A percentile compares a stretch with the other conserved stretches of the same genome.
phyloP scores from a whole-genome alignment of 1,139 yeast species.

The Pneumocystis murina region DNA sequence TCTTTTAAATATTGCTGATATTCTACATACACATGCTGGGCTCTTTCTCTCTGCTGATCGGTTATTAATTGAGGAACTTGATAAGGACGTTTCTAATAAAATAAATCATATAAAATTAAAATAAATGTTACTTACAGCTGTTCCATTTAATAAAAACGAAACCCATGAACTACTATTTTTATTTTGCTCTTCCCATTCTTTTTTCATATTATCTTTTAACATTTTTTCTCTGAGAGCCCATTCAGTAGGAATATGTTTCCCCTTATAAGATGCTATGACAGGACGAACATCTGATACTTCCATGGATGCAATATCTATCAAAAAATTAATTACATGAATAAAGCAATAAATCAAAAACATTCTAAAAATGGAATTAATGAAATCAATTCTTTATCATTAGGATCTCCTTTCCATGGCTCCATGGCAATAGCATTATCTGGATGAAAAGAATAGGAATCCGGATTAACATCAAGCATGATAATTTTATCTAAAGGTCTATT shows the following conservation, averaged over 20 bases:
- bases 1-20: conserved; percentile 74
- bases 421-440: conserved; percentile 83
- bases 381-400: conserved; percentile 61
- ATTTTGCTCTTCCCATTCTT: conserved; percentile 41
- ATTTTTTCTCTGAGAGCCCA: conserved; percentile 60
- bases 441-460: conserved; percentile 60
- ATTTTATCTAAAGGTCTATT: conserved; percentile 82
- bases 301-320: conserved; percentile 54
- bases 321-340: background rate
- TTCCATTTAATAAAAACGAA: background rate
- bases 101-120: background rate
- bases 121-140: background rate
- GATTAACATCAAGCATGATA: conserved; percentile 62
- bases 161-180: conserved; percentile 5
- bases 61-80: conserved; percentile 66
- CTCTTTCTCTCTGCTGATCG: conserved; percentile 82
- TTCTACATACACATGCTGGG: conserved; percentile 74
- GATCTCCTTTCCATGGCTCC: conserved; percentile 72
- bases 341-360: conserved; percentile 27
- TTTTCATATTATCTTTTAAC: conserved; percentile 55
- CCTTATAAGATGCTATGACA: conserved; percentile 53
- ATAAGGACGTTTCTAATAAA: background rate
- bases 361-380: conserved; percentile 82
- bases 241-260: conserved; percentile 58
- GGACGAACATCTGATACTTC: conserved; percentile 86